phyloP scores from a whole-genome alignment of 768 basidiomycete species.

The Candolleomyces efflorescens region DNA sequence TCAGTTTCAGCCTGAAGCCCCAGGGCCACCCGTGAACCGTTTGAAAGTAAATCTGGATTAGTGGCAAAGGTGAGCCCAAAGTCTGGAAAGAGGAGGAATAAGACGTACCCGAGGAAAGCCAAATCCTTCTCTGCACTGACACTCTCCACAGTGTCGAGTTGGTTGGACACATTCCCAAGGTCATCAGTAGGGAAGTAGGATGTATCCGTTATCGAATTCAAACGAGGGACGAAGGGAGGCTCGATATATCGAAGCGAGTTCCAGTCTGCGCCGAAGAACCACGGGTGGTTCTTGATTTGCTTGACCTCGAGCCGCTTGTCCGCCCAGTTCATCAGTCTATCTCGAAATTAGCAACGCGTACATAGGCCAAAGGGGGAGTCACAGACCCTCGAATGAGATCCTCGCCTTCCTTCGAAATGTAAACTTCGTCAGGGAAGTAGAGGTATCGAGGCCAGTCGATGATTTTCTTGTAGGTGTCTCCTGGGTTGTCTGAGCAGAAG shows the following conservation, averaged over 20 bases:
- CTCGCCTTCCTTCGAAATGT: slow-evolving; percentile 88
- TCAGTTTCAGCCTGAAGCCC: slow-evolving; percentile 22
- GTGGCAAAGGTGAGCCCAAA: slow-evolving; percentile 6
- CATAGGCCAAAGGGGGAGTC: background rate
- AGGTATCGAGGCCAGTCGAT: slow-evolving; percentile 93
- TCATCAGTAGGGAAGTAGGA: slow-evolving; percentile 98
- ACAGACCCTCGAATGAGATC: slow-evolving; percentile 80
- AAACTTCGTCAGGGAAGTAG: slow-evolving; percentile 92
- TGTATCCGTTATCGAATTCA: slow-evolving; percentile 90
- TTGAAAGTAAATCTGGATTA: slow-evolving; percentile 77
- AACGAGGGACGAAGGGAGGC: slow-evolving; percentile 91
- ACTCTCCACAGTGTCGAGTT: slow-evolving; percentile 56
- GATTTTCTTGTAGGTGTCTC: slow-evolving; percentile 98
- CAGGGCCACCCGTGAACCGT: slow-evolving; percentile 48
- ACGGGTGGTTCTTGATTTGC: slow-evolving; percentile 89
- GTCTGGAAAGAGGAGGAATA: background rate
- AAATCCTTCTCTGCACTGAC: slow-evolving; percentile 65
- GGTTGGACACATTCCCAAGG: slow-evolving; percentile 63
- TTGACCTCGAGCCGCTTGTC: slow-evolving; percentile 72
- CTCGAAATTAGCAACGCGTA: background rate
- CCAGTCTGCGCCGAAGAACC: slow-evolving; percentile 98
- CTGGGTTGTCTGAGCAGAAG: slow-evolving; percentile 95
- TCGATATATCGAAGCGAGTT: slow-evolving; percentile 85
- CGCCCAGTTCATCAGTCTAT: slow-evolving; percentile 83
- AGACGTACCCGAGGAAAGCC: slow-evolving; percentile 58